Conservation (phyloP, 257 asterid species). For the Gentiana macrophylla region DNA sequence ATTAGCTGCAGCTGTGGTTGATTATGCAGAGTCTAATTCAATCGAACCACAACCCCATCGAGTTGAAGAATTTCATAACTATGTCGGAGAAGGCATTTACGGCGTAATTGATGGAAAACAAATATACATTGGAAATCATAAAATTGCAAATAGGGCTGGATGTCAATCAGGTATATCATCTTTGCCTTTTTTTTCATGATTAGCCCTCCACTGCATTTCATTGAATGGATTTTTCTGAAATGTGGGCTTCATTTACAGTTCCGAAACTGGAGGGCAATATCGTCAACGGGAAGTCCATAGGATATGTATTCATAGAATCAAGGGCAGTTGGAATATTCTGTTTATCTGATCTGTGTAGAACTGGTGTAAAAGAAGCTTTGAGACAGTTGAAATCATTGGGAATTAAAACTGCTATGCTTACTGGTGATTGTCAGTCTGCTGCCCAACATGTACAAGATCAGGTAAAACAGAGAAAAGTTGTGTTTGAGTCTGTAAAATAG, state of each 20-base stretch:
- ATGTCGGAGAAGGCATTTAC: constrained; percentile 84
- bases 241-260: constrained; percentile 26
- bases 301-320: constrained; percentile 54
- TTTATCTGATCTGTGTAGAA: constrained; percentile 67
- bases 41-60: constrained; percentile 56
- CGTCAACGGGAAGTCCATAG: constrained; percentile 49
- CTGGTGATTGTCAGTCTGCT: constrained; percentile 73
- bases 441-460: constrained; percentile 64
- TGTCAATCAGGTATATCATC: constrained; percentile 41
- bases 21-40: constrained; percentile 30
- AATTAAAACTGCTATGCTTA: constrained; percentile 70
- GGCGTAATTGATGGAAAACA: constrained; percentile 55
- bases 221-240: not conserved
- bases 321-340: constrained; percentile 46
- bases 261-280: constrained; percentile 41
- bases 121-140: constrained; percentile 57
- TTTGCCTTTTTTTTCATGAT: not conserved
- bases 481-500: too few species aligned
- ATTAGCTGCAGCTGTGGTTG: constrained; percentile 68
- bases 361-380: constrained; percentile 77
- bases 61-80: constrained; percentile 51
- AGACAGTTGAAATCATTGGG: constrained; percentile 47
- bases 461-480: constrained; percentile 20
- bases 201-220: not conserved
- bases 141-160: constrained; percentile 58